Evolutionary conservation across 202 grass and related monocot species (phyloP).

Genomic region (Panicum hallii): DNA sequence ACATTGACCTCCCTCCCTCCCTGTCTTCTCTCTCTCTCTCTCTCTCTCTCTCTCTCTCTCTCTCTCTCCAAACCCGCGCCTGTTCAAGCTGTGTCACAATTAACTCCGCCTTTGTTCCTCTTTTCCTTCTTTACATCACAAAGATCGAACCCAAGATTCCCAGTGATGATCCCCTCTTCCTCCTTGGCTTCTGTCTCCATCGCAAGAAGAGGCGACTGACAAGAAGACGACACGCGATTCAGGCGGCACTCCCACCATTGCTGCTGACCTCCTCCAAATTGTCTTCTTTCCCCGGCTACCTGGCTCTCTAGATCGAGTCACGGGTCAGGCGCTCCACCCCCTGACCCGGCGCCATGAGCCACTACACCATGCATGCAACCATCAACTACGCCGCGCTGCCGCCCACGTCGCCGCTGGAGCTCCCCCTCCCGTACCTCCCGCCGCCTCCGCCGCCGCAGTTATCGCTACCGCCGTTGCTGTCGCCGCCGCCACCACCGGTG

Average conservation of each 20-base stretch:
- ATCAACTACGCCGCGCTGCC: slow-evolving; percentile 37
- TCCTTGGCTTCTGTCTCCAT: slow-evolving; percentile 20
- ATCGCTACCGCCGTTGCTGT: background rate
- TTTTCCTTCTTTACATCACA: slow-evolving; percentile 15
- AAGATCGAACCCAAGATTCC: slow-evolving; percentile 6
- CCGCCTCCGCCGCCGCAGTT: slow-evolving; percentile 32
- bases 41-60: background rate
- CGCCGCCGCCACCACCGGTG: background rate
- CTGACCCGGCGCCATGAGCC: slow-evolving; percentile 36
- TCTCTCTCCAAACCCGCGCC: background rate
- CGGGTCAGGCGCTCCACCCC: slow-evolving; percentile 6
- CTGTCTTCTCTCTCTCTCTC: background rate
- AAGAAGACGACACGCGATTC: slow-evolving; percentile 28
- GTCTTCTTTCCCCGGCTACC: background rate
- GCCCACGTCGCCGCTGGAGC: slow-evolving; percentile 45
- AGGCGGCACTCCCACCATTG: slow-evolving; percentile 39
- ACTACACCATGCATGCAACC: slow-evolving; percentile 42
- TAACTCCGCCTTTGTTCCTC: slow-evolving; percentile 27
- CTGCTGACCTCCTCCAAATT: slow-evolving; percentile 19
- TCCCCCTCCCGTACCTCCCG: slow-evolving; percentile 55
- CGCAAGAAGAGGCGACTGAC: background rate
- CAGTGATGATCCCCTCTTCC: slow-evolving; percentile 38
- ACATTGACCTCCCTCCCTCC: slow-evolving; percentile 5
- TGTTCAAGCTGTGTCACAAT: slow-evolving; percentile 29
- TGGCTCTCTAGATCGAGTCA: slow-evolving; percentile 34